These are phyloP conservation scores for Leishmania guyanensis DNA, from an alignment of 208 protist species.

Conservation along the genomic window DNA sequence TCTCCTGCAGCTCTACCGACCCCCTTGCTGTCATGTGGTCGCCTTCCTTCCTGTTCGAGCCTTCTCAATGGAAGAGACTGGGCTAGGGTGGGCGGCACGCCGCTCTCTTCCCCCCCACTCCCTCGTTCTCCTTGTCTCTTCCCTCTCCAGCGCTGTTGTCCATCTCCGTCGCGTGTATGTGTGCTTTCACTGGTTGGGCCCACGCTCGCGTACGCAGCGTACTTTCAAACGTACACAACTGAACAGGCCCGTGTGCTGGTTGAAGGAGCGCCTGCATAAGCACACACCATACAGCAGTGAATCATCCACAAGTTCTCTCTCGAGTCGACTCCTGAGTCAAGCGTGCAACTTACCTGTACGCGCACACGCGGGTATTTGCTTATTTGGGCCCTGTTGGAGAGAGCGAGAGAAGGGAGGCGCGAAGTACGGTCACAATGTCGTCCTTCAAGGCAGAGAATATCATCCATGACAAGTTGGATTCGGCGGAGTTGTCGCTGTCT, in stretches of 20 bases:
- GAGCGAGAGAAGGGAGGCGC: neutral
- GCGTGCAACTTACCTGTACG: neutral
- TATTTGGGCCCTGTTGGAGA: neutral
- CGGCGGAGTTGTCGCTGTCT: conserved; percentile 42
- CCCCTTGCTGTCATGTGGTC: neutral
- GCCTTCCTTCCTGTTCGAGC: neutral
- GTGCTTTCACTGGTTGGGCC: neutral
- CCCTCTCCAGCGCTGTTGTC: neutral
- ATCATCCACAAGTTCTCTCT: neutral
- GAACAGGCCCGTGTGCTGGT: neutral
- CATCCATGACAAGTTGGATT: conserved; percentile 29
- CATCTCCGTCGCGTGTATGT: neutral
- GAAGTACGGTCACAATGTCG: conserved; percentile 13
- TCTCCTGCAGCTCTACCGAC: neutral
- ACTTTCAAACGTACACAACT: no score
- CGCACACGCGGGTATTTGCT: neutral
- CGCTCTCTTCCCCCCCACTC: neutral
- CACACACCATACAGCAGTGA: neutral
- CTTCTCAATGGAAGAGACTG: neutral
- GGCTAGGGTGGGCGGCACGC: neutral
- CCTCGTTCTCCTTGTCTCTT: neutral
- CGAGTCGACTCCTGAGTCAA: neutral
- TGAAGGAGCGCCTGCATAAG: neutral
- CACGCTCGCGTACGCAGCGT: neutral
- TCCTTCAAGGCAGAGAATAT: conserved; percentile 25